Conservation (phyloP, 2,329 filamentous ascomycete genomes). For the Arthrocladium fulminans region DNA sequence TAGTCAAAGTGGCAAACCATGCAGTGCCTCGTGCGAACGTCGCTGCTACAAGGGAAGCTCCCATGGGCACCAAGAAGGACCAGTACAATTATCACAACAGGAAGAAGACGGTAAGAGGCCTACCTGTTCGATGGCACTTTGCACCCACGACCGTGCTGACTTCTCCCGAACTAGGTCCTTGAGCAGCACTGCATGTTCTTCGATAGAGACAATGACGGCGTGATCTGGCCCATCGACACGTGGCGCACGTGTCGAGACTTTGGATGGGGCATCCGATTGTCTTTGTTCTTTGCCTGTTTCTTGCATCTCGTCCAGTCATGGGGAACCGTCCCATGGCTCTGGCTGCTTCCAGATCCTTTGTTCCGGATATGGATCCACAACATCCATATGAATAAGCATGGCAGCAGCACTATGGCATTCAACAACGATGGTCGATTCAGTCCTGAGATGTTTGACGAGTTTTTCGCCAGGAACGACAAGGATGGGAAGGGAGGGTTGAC, state of each 20-base stretch:
- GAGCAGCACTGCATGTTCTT: conserved; percentile 48
- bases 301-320: conserved; percentile 45
- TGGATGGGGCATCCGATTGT: conserved; percentile 36
- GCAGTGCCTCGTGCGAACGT: not conserved
- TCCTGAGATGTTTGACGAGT: conserved; percentile 41
- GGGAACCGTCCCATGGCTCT: conserved; percentile 33
- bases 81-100: conserved; percentile 3
- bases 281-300: conserved; percentile 36
- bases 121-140: not conserved
- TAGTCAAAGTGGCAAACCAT: not conserved
- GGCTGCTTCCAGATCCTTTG: conserved; percentile 35
- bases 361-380: conserved; percentile 35
- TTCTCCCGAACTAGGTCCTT: conserved; percentile 29
- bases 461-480: conserved; percentile 40
- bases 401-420: conserved; percentile 35
- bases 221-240: conserved; percentile 48
- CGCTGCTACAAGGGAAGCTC: not conserved
- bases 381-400: conserved; percentile 38
- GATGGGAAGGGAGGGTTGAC: conserved; percentile 33
- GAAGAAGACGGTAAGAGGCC: conserved; percentile 4
- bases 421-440: conserved; percentile 40
- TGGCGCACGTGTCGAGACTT: conserved; percentile 39
- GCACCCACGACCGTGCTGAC: not conserved
- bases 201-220: conserved; percentile 42
- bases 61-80: not conserved